Conservation (phyloP, 176 grass and related monocot genomes). For the Raddia guianensis region DNA sequence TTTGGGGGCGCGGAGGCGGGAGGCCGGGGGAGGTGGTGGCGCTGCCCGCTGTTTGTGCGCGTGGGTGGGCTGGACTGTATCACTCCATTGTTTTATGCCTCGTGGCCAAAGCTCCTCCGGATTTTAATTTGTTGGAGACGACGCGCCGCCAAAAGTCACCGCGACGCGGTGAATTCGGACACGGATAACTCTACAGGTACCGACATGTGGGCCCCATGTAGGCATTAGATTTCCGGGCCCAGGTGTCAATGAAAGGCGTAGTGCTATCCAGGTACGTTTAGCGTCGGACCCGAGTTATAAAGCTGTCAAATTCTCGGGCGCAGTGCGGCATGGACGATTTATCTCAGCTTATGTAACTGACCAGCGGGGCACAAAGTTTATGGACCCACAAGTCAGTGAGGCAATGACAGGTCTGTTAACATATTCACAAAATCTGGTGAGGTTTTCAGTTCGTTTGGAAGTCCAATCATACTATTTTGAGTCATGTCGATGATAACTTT, state of each 20-base stretch:
- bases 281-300: neutral
- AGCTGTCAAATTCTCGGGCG: neutral
- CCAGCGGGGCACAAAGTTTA: no score
- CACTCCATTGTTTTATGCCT: neutral
- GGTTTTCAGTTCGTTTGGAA: no score
- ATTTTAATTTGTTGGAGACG: constrained; percentile 23
- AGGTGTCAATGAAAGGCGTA: rapidly evolving
- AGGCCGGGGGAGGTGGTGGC: constrained; percentile 27
- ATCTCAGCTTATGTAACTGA: no score
- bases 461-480: no score
- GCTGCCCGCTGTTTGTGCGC: constrained; percentile 43
- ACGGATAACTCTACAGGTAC: rapidly evolving
- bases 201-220: rapidly evolving
- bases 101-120: neutral
- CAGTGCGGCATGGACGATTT: neutral
- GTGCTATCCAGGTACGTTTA: neutral
- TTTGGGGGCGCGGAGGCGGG: constrained; percentile 18
- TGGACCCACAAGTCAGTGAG: no score
- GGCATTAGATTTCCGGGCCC: rapidly evolving
- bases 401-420: no score
- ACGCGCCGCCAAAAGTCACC: constrained; percentile 3
- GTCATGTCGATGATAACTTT: no score
- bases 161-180: neutral
- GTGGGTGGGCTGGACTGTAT: constrained; percentile 20
- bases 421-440: no score